phyloP scores from a whole-genome alignment of 257 asterid species.

The Nicotiana benthamiana region DNA sequence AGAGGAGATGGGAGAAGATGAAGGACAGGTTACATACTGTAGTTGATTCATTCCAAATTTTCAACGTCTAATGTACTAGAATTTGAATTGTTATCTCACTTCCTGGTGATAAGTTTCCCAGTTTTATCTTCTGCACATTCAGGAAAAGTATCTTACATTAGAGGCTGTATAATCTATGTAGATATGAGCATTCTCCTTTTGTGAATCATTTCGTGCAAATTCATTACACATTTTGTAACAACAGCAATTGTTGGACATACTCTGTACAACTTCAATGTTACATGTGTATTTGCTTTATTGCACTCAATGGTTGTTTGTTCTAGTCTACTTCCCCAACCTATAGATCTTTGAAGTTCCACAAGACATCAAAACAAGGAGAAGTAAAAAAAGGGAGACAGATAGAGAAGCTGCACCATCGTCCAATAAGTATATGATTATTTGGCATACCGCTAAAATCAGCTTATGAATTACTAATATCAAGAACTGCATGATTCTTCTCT shows the following conservation, averaged over 20 bases:
- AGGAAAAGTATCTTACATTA: background rate
- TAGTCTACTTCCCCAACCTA: too few species aligned
- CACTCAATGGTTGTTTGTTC: too few species aligned
- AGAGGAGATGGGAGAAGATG: conserved; percentile 94
- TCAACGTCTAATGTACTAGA: conserved; percentile 34
- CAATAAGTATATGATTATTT: too few species aligned
- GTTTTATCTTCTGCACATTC: background rate
- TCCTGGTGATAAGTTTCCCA: background rate
- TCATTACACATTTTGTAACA: background rate
- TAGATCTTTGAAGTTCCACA: too few species aligned
- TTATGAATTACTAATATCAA: too few species aligned
- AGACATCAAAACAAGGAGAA: too few species aligned
- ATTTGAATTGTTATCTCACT: background rate
- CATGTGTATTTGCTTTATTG: too few species aligned
- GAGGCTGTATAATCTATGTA: conserved; percentile 19
- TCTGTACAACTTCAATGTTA: background rate
- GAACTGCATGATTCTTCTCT: too few species aligned
- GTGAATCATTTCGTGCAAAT: too few species aligned
- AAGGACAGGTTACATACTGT: conserved; percentile 72
- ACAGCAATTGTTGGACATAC: background rate
- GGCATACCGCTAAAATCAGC: too few species aligned
- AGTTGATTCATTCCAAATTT: conserved; percentile 68
- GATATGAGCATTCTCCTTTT: conserved; percentile 11
- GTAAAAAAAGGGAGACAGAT: too few species aligned
- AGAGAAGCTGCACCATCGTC: too few species aligned